A percentile compares a stretch with the other conserved stretches of the same genome.
Conservation (phyloP, 129 eudicot genomes). For the Heracleum sosnowskyi region DNA sequence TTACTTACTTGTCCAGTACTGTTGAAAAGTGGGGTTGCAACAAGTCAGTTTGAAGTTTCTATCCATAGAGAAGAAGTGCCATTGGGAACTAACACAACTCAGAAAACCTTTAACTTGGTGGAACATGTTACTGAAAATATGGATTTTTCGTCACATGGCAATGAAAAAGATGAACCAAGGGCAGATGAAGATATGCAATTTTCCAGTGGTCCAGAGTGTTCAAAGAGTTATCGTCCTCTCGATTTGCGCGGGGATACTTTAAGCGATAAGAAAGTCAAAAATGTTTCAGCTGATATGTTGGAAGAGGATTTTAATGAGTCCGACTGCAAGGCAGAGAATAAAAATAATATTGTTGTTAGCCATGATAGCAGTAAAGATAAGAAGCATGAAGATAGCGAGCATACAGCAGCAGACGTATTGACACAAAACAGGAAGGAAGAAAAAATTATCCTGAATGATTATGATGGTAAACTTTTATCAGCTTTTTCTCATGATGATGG, state of each 20-base stretch:
- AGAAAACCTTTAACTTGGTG: neutral
- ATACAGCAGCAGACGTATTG: constrained; percentile 11
- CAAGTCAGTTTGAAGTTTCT: constrained; percentile 19
- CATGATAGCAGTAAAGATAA: constrained; percentile 24
- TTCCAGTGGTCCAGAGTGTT: constrained; percentile 9
- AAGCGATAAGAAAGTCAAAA: constrained; percentile 27
- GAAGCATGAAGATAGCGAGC: constrained; percentile 50
- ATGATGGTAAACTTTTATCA: constrained; percentile 11
- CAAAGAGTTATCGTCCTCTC: neutral
- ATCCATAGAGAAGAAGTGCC: constrained; percentile 8
- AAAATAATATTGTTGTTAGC: constrained; percentile 15
- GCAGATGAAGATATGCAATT: neutral
- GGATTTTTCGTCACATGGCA: neutral
- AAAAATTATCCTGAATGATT: neutral
- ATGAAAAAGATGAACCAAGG: neutral
- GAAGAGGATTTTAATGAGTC: constrained; percentile 27
- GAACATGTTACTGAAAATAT: constrained; percentile 2
- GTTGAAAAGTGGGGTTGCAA: constrained; percentile 14
- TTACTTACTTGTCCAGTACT: constrained; percentile 20
- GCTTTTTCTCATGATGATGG: constrained; percentile 11
- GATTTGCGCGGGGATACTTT: constrained; percentile 5
- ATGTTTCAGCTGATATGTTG: constrained; percentile 17
- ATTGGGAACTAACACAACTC: neutral
- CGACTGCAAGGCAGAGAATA: constrained; percentile 27
- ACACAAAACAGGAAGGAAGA: constrained; percentile 14